A percentile compares a stretch with the other conserved stretches of the same genome.
Evolutionary conservation across 441 rosid genomes (phyloP).

Genomic region (Croton setiger): DNA sequence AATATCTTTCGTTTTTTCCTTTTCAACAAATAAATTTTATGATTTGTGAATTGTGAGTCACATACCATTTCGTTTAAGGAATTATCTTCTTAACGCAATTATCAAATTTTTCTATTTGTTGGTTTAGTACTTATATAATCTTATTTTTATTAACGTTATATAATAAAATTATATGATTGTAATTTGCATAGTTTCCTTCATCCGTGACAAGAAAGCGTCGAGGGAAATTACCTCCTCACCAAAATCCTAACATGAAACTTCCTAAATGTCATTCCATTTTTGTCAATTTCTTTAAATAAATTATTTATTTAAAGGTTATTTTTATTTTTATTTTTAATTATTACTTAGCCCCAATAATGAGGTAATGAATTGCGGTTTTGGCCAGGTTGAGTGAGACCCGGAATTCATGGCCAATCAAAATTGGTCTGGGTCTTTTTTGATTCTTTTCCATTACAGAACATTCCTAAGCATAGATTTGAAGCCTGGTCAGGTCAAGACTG

Average conservation of each 20-base stretch:
- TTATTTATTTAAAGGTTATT: too few relatives aligned
- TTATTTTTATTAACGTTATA: too few relatives aligned
- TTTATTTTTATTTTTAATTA: not conserved
- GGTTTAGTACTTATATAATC: not conserved
- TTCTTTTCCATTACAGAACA: not conserved
- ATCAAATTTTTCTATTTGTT: too few relatives aligned
- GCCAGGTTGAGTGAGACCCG: slow-evolving; percentile 1
- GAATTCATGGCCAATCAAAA: slow-evolving; percentile 20
- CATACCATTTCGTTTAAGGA: not conserved
- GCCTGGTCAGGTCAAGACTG: slow-evolving; percentile 24
- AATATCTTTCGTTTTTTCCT: not conserved
- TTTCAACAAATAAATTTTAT: not conserved
- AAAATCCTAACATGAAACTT: slow-evolving; percentile 7
- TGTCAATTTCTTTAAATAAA: too few relatives aligned
- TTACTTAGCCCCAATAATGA: not conserved
- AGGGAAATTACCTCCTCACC: not conserved
- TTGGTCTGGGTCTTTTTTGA: too few relatives aligned
- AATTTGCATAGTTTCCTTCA: too few relatives aligned
- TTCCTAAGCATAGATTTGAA: slow-evolving; percentile 14
- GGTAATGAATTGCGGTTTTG: slow-evolving; percentile 4
- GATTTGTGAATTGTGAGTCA: not conserved
- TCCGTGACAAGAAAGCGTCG: not conserved
- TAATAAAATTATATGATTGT: too few relatives aligned
- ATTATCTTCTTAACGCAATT: too few relatives aligned
- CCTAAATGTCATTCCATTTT: not conserved